Evolutionary conservation across 345 rosid species (phyloP), one percentile per base, ranked within the genome.

Genomic region (Eucalyptus cloeziana): DNA sequence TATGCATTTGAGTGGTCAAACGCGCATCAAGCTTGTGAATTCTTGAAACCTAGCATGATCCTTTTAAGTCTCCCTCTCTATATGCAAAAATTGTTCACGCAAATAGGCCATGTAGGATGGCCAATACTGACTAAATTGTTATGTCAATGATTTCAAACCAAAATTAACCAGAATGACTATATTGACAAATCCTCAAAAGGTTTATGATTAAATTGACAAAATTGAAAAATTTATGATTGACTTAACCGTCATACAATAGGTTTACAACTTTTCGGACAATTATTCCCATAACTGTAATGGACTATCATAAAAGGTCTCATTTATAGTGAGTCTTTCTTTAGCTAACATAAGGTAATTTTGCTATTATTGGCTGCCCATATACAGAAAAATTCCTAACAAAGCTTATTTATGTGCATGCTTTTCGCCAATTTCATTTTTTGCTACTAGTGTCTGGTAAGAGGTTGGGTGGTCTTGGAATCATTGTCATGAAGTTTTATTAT

Each of bases 111-210:
- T 5, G 25, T 71, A 2, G 45, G 25, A 37, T 0, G 8, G 45
- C 7, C 8, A 3, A 10, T 4, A 40, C 0, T 76, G 3, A 37
- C 4, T 21, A 19, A 6, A 76, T 3, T 4, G 3, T 7, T 3
- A n/a, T 64, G 37, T 14, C 0, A 37, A 0, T 0, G 8, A 76
- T 37, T 40, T 76, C 1, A 0, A 0, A 9, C 3, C 12, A 17
- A 69, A 33, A 69, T 69, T 69, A 33, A 37, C 1, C 0, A 2
- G 6, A 67, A 31, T 19, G 1, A 67, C 9, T 67, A 8, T 5
- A 67, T 67, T 15, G 22, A 19, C 13, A 69, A 69, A 17, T 69
- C 6, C 2, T 33, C 6, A 33, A 33, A 69, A 33, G 0, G 1
- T 69, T 33, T 60, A 60, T 5, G 0, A 60, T 2, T 12, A 60